phyloP scores from a whole-genome alignment of 768 basidiomycete species.

The Trametes punicea region DNA sequence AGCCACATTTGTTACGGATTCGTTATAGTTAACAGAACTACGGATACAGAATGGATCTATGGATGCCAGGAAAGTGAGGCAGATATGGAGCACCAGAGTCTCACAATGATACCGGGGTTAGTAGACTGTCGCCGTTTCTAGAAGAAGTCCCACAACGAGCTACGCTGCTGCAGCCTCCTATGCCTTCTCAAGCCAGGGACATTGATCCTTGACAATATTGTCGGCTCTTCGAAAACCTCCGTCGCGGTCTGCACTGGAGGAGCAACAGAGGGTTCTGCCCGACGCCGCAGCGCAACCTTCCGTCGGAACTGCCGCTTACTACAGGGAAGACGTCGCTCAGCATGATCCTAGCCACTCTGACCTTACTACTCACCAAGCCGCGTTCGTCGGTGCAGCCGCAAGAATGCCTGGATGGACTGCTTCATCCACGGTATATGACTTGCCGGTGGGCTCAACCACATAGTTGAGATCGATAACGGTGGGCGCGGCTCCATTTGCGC shows the following conservation, averaged over 20 bases:
- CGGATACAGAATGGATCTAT: not conserved
- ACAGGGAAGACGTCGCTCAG: not conserved
- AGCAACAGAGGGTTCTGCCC: not conserved
- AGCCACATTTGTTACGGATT: not conserved
- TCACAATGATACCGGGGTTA: too few species aligned
- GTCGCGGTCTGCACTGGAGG: not conserved
- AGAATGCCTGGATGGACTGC: not conserved
- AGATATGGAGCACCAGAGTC: too few species aligned
- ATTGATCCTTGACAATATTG: conserved; percentile 8
- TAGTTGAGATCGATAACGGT: conserved; percentile 1
- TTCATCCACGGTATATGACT: not conserved
- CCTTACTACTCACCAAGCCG: not conserved
- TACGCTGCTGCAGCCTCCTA: conserved; percentile 22
- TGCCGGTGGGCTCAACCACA: not conserved
- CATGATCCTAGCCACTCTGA: not conserved
- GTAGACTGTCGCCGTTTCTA: not conserved
- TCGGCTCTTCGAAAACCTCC: not conserved
- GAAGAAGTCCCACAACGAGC: conserved; percentile 25
- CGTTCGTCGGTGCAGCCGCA: not conserved
- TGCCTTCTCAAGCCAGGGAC: conserved; percentile 20
- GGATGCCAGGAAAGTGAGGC: not conserved
- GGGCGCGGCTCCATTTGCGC: not conserved
- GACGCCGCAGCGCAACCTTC: conserved; percentile 7
- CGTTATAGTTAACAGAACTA: conserved; percentile 2
- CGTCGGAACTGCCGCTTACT: conserved; percentile 9